A percentile compares a stretch with the other conserved stretches of the same genome.
Conservation (phyloP, 495 filamentous ascomycete genomes). For the Daldinia loculata region DNA sequence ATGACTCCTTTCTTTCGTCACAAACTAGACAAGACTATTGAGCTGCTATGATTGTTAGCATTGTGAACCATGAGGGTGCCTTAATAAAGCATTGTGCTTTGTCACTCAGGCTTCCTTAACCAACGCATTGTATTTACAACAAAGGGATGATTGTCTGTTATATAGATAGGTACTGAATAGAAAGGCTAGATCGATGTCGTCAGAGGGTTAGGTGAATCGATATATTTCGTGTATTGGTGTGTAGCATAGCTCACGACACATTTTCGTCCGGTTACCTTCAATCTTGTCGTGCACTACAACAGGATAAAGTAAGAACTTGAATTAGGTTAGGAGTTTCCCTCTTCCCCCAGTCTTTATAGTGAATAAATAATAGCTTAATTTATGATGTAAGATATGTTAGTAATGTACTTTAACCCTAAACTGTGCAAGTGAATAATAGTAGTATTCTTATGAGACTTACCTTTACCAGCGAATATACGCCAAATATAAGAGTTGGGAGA, state of each 20-base stretch:
- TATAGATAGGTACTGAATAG: constrained; percentile 4
- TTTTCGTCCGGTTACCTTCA: too few species aligned
- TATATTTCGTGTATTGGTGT: too few species aligned
- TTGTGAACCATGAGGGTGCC: constrained; percentile 17
- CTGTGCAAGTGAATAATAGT: background rate
- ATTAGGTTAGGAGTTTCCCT: too few species aligned
- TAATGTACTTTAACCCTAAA: background rate
- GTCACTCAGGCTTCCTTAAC: background rate
- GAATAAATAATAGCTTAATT: too few species aligned
- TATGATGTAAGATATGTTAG: too few species aligned
- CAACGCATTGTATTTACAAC: constrained; percentile 29
- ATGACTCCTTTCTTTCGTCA: constrained; percentile 27
- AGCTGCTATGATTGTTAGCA: constrained; percentile 14
- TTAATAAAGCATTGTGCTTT: constrained; percentile 28
- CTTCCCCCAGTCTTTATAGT: too few species aligned
- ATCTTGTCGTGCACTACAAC: too few species aligned
- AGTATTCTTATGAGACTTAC: background rate
- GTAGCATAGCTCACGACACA: too few species aligned
- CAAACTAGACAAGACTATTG: background rate
- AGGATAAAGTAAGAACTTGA: too few species aligned
- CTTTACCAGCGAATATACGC: background rate
- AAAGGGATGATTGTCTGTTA: constrained; percentile 12
- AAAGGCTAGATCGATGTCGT: background rate
- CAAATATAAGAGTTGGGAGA: background rate
- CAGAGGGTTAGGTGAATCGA: background rate